Evolutionary conservation across 345 rosid genomes (phyloP).

Genomic region (Hibiscus trionum): DNA sequence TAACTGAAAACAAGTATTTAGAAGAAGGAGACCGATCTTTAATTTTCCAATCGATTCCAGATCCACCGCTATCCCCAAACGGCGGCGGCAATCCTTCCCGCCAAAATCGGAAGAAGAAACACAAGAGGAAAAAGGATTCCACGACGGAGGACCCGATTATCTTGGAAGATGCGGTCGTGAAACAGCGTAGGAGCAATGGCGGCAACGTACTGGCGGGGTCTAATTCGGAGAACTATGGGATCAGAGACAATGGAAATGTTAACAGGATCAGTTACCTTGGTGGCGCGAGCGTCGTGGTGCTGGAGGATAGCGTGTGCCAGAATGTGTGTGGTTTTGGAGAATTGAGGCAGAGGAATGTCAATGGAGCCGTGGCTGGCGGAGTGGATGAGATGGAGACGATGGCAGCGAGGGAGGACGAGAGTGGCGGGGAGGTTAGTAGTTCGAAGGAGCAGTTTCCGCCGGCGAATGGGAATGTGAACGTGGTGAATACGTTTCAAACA

Average conservation of each 20-base stretch:
- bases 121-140: background rate
- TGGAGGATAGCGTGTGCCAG: conserved; percentile 32
- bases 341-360: conserved; percentile 60
- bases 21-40: background rate
- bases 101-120: conserved; percentile 1
- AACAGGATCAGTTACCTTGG: conserved; percentile 7
- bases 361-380: background rate
- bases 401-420: conserved; percentile 16
- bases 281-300: conserved; percentile 16
- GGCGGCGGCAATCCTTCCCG: background rate
- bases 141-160: background rate
- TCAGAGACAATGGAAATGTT: conserved; percentile 7
- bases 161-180: background rate
- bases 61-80: background rate
- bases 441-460: conserved; percentile 25
- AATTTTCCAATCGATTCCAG: background rate
- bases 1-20: background rate
- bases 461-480: conserved; percentile 26
- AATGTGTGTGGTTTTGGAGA: conserved; percentile 36
- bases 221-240: background rate
- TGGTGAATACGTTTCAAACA: conserved; percentile 43
- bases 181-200: background rate
- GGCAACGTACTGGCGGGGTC: background rate
- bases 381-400: background rate
- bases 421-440: conserved; percentile 23